Conservation (phyloP, 164 flowering plant species). For the Tinospora cordifolia region DNA sequence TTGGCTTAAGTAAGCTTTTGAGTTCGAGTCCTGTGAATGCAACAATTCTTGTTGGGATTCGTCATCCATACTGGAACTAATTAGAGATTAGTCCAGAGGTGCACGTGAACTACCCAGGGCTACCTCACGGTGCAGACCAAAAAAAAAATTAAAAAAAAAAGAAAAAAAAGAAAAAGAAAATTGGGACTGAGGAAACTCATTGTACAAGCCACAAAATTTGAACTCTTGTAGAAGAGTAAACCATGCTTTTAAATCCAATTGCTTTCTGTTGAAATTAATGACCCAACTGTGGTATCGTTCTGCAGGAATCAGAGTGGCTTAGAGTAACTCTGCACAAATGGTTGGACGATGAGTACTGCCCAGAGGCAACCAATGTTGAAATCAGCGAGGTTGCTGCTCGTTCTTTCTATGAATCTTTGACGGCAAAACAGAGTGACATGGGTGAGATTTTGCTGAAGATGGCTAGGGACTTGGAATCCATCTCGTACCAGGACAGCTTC, state of each 20-base stretch:
- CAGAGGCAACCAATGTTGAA: slow-evolving; percentile 71
- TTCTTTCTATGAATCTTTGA: slow-evolving; percentile 57
- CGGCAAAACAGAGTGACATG: slow-evolving; percentile 46
- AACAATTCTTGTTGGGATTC: no score
- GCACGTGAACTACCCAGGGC: no score
- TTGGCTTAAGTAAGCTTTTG: no score
- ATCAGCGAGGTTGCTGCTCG: slow-evolving; percentile 76
- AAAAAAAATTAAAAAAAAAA: no score
- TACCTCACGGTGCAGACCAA: no score
- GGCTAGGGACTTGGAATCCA: slow-evolving; percentile 60
- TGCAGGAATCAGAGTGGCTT: slow-evolving; percentile 95
- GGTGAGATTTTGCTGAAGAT: slow-evolving; percentile 77
- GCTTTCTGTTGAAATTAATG: background rate
- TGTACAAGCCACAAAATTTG: no score
- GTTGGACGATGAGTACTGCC: slow-evolving; percentile 96
- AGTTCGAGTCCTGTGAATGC: no score
- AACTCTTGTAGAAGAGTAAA: background rate
- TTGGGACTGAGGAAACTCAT: no score
- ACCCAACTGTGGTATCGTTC: background rate
- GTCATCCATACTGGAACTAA: no score
- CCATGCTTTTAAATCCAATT: background rate
- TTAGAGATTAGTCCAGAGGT: no score
- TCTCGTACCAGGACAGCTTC: slow-evolving; percentile 87
- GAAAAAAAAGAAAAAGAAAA: no score
- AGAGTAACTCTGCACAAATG: slow-evolving; percentile 76